A percentile compares a stretch with the other conserved stretches of the same genome.
Conservation (phyloP, 352 stramenopile genomes). For the Pythium coloratum region DNA sequence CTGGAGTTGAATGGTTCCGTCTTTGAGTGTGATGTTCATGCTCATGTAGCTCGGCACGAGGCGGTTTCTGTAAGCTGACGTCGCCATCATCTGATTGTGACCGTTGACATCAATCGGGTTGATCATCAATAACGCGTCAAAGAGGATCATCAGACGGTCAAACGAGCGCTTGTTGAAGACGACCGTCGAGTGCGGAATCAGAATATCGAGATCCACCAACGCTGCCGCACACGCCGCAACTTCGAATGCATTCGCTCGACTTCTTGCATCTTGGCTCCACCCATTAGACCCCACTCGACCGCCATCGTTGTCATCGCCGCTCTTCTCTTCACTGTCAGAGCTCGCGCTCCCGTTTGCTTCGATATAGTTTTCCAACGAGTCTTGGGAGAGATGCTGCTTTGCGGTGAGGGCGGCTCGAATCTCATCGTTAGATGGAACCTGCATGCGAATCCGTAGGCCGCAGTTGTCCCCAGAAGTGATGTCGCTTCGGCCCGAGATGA, state of each 20-base stretch:
- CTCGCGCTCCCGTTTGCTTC: conserved; percentile 21
- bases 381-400: conserved; percentile 74
- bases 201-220: conserved; percentile 61
- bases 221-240: conserved; percentile 47
- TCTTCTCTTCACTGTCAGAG: conserved; percentile 43
- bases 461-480: conserved; percentile 29
- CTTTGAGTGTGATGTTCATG: conserved; percentile 54
- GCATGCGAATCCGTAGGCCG: conserved; percentile 23
- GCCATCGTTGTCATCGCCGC: conserved; percentile 79
- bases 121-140: conserved; percentile 85
- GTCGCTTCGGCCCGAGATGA: conserved; percentile 19
- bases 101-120: conserved; percentile 85
- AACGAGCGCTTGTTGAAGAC: conserved; percentile 67
- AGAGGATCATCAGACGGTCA: conserved; percentile 81
- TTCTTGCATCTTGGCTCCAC: conserved; percentile 70
- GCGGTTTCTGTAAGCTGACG: conserved; percentile 46
- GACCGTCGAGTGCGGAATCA: conserved; percentile 51
- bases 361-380: conserved; percentile 54
- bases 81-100: conserved; percentile 72
- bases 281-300: conserved; percentile 78
- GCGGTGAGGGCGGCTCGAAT: conserved; percentile 22
- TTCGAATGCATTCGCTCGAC: conserved; percentile 64
- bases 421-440: conserved; percentile 27
- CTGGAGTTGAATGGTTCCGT: conserved; percentile 63
- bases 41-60: conserved; percentile 80